Conservation (phyloP, 345 rosid genomes). For the Heritiera fomes region DNA sequence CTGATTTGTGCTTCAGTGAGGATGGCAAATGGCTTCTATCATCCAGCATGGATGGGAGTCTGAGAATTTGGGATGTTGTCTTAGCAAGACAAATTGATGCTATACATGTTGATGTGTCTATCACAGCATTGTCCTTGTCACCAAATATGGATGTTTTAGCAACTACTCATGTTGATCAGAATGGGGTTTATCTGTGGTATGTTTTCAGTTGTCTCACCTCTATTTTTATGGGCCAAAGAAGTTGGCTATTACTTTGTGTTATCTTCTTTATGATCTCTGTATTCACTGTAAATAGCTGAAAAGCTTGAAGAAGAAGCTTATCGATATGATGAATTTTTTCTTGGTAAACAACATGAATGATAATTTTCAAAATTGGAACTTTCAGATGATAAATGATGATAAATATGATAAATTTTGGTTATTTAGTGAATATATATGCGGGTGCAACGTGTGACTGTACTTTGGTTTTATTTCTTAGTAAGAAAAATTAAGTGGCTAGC, state of each 20-base stretch:
- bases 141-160: slow-evolving; percentile 94
- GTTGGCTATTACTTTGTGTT: not conserved
- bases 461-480: slow-evolving; percentile 1
- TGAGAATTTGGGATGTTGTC: slow-evolving; percentile 91
- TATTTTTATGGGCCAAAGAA: slow-evolving; percentile 2
- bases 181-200: slow-evolving; percentile 89
- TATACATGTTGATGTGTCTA: slow-evolving; percentile 66
- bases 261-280: slow-evolving; percentile 11
- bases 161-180: slow-evolving; percentile 91
- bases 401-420: not conserved
- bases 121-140: slow-evolving; percentile 91
- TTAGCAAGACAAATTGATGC: slow-evolving; percentile 94
- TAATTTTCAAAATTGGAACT: not conserved
- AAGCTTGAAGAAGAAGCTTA: not conserved
- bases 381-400: not conserved
- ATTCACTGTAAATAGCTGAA: not conserved
- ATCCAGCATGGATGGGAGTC: slow-evolving; percentile 95
- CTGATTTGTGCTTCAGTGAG: slow-evolving; percentile 88
- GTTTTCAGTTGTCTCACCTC: slow-evolving; percentile 25
- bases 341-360: not conserved
- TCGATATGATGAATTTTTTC: not conserved
- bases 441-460: not conserved
- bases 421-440: not conserved
- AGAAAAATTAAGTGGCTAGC: not conserved
- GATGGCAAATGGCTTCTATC: slow-evolving; percentile 98